phyloP scores from a whole-genome alignment of 805 yeast genomes.

The Metschnikowia noctiluminum region DNA sequence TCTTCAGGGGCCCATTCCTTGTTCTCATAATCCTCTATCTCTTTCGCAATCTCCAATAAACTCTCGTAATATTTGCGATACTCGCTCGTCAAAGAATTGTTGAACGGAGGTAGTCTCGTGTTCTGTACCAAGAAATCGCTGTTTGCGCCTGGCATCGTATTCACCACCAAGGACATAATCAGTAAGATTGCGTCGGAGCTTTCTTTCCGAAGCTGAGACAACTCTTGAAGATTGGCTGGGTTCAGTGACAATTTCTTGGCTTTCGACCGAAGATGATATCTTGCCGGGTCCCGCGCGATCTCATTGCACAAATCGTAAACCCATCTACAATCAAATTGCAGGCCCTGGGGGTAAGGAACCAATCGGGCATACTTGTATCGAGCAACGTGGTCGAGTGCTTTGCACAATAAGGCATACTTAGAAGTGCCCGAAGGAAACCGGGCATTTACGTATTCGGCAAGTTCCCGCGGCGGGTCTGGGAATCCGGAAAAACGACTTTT shows the following conservation, averaged over 20 bases:
- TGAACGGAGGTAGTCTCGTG: conserved; percentile 36
- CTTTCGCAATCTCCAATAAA: conserved; percentile 21
- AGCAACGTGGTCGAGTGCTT: conserved; percentile 34
- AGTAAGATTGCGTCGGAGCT: conserved; percentile 23
- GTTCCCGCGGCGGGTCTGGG: conserved; percentile 41
- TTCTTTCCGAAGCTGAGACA: conserved; percentile 20
- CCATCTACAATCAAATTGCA: conserved; percentile 27
- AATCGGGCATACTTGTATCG: conserved; percentile 38
- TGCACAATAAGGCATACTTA: conserved; percentile 41
- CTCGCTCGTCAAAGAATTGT: conserved; percentile 21
- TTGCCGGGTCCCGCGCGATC: conserved; percentile 46
- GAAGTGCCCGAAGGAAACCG: conserved; percentile 56
- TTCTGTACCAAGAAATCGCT: conserved; percentile 34
- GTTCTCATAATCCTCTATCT: conserved; percentile 30
- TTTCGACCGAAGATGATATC: conserved; percentile 44
- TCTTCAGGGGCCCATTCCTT: conserved; percentile 41
- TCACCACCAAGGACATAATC: conserved; percentile 28
- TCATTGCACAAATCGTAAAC: conserved; percentile 40
- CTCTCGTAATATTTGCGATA: conserved; percentile 22
- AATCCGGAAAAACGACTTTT: conserved; percentile 32
- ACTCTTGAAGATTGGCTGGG: conserved; percentile 35
- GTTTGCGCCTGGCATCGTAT: conserved; percentile 28
- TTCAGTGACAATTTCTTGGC: conserved; percentile 30
- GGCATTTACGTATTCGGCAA: conserved; percentile 37
- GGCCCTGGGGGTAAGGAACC: conserved; percentile 32